phyloP scores from a whole-genome alignment of 75 land plant genomes.

The Selaginella tamariscina region DNA sequence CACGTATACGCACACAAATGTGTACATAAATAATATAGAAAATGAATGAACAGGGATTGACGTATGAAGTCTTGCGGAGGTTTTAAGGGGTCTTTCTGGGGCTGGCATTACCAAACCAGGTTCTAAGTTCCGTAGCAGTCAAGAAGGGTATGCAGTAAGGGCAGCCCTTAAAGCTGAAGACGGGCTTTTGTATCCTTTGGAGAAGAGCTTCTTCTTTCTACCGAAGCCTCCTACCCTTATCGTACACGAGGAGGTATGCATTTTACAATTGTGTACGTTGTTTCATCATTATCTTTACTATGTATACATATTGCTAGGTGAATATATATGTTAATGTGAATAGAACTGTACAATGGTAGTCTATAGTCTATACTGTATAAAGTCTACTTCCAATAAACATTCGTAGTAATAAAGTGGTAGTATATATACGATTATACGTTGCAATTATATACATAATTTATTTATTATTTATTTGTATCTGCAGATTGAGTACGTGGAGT shows the following conservation, averaged over 20 bases:
- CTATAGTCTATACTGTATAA: too few species aligned
- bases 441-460: too few species aligned
- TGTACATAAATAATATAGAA: not conserved
- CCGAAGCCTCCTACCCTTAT: conserved; percentile 91
- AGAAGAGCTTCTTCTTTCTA: conserved; percentile 80
- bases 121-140: conserved; percentile 61
- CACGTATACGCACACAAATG: too few species aligned
- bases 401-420: too few species aligned
- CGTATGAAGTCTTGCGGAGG: conserved; percentile 54
- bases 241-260: conserved; percentile 76
- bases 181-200: conserved; percentile 78
- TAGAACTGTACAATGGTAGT: too few species aligned
- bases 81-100: conserved; percentile 68
- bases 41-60: conserved; percentile 52
- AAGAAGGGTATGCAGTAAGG: conserved; percentile 87
- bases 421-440: too few species aligned
- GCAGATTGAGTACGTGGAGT: conserved; percentile 84
- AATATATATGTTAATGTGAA: too few species aligned
- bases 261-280: too few species aligned
- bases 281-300: not conserved
- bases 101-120: conserved; percentile 79
- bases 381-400: too few species aligned
- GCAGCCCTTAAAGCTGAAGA: conserved; percentile 90
- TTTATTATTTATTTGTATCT: not conserved
- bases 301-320: too few species aligned